Evolutionary conservation across 139 green algal genomes (phyloP).

Genomic region (Bryopsis sp.): DNA sequence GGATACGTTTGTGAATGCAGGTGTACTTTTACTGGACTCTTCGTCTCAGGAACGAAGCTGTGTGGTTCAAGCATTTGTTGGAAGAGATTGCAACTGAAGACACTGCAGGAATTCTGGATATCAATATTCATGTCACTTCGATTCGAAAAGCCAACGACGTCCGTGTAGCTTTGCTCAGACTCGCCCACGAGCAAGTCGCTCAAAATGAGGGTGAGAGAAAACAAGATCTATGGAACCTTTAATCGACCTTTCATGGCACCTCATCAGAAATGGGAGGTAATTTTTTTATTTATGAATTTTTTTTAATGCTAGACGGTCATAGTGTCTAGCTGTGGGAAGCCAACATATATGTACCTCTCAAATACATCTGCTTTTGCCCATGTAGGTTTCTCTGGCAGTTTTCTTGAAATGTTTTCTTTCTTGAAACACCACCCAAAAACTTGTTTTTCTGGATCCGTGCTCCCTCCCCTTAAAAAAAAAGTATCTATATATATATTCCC

Average conservation of each 20-base stretch:
- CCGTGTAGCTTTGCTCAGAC: not conserved
- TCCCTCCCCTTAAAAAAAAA: not conserved
- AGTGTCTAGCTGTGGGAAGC: not conserved
- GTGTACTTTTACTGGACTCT: slow-evolving; percentile 17
- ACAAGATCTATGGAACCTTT: too few relatives aligned
- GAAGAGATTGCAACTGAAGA: not conserved
- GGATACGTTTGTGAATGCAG: too few relatives aligned
- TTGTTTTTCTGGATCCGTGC: not conserved
- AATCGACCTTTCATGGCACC: not conserved
- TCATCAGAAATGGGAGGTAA: not conserved
- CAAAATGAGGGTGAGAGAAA: too few relatives aligned
- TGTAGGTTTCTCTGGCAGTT: too few relatives aligned
- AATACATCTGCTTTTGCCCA: too few relatives aligned
- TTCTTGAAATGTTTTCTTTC: too few relatives aligned
- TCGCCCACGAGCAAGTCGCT: too few relatives aligned
- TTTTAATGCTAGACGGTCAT: not conserved
- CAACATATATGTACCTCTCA: not conserved
- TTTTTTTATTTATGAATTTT: not conserved
- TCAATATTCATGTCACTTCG: slow-evolving; percentile 3
- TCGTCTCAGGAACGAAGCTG: not conserved
- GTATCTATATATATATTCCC: not conserved
- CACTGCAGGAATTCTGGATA: slow-evolving; percentile 4
- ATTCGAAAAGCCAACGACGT: slow-evolving; percentile 7
- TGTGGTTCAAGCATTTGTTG: not conserved
- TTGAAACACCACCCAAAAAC: not conserved